Base-by-base conservation (phyloP, 176 grass and related monocot species). In the Bolboschoenus planiculmis region DNA sequence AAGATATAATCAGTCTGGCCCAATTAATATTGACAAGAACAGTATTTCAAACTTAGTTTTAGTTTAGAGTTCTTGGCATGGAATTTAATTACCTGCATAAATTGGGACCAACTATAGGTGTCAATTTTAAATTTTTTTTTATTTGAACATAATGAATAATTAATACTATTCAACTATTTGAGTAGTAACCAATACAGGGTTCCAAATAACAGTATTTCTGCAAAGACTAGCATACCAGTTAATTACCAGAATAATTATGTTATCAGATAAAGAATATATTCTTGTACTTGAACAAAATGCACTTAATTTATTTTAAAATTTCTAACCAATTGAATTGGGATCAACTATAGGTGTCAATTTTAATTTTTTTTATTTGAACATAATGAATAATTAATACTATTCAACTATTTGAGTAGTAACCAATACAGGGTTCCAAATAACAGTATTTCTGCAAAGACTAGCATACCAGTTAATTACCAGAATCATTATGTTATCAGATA, bases 51-150 rank as follows among this genome's bases (percentile, higher is more conserved):
- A 15, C 53, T n/a, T 20, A 5, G 3, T 55, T 55, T 5, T 5
- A n/a, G n/a, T n/a, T n/a, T n/a, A n/a, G 13, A 55, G 35, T 67
- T 67, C 14, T 67, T 10, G 30, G 0, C 35, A 2, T 67, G 62
- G 30, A 67, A 11, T 33, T 43, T n/a, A n/a, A n/a, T n/a, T n/a
- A 82, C 87, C 87, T 89, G 87, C 87, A 89, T 16, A 83, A 89
- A 30, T 85, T 85, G 3, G 83, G 42, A 42, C 83, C 67, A 31
- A 89, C 83, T 26, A 83, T 81, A 56, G 87, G 87, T 56, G 87
- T 83, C 63, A 83, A 50, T n/a, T n/a, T n/a, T n/a, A n/a, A n/a
- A n/a, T n/a, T n/a, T n/a, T n/a, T n/a, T n/a, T n/a, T n/a, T n/a
- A n/a, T n/a, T n/a, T n/a, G n/a, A n/a, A n/a, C n/a, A n/a, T n/a